Evolutionary conservation across 208 protist species (phyloP).

Genomic region (Wallacemonas sp.): DNA sequence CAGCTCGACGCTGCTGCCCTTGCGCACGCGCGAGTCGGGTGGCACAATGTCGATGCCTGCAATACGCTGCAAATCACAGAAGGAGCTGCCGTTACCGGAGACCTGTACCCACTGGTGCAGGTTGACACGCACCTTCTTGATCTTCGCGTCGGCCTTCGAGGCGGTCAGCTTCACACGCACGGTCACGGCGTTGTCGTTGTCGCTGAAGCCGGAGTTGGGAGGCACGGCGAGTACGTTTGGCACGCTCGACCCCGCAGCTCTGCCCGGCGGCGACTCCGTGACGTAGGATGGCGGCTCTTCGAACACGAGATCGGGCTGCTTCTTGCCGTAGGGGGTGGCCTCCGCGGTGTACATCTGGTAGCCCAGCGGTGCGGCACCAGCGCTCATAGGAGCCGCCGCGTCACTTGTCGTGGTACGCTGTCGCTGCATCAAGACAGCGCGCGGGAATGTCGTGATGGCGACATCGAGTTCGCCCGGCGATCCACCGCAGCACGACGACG

Average conservation of each 20-base stretch:
- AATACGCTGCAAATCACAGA: conserved; percentile 9
- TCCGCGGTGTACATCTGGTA: not conserved
- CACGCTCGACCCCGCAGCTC: not conserved
- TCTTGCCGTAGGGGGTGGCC: not conserved
- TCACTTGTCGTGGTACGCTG: not conserved
- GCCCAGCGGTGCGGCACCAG: not conserved
- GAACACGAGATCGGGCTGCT: not conserved
- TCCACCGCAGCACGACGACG: not conserved
- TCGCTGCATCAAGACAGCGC: not conserved
- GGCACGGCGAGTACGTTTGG: conserved; percentile 5
- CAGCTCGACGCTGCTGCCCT: not conserved
- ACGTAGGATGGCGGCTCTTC: conserved; percentile 3
- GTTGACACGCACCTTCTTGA: conserved; percentile 16
- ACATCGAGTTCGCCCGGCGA: not conserved
- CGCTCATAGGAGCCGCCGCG: not conserved
- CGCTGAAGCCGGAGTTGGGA: conserved; percentile 5
- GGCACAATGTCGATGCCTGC: conserved; percentile 1
- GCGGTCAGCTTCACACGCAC: not conserved
- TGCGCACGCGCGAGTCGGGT: not conserved
- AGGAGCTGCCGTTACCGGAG: conserved; percentile 4
- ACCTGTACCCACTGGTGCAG: conserved; percentile 25
- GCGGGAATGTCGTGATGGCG: not conserved
- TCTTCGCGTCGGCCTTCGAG: not conserved
- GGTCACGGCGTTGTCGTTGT: conserved; percentile 7
- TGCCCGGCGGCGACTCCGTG: not conserved